Base-by-base conservation (phyloP, 2,329 filamentous ascomycete species). In the Colletotrichum agaves region DNA sequence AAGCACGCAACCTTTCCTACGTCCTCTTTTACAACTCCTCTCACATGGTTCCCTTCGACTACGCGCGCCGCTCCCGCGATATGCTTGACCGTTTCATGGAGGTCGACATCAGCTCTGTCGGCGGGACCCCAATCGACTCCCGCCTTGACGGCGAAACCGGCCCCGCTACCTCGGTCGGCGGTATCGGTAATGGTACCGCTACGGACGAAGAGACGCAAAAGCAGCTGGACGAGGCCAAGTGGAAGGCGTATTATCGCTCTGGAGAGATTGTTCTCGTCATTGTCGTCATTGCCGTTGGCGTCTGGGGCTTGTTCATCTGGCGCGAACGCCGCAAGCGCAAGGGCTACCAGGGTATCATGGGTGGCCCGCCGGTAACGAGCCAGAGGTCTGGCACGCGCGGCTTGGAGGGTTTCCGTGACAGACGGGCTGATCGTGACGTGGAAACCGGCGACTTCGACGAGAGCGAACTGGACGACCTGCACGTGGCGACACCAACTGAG, bases 41-140 rank as follows among this genome's bases (percentile, higher is more conserved):
- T 56, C 96, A 99, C 79, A 99, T 99, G 96, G 96, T 99, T 1
- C 97, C 96, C 1, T 98, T 96, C 75, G 95, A 99, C 79, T 92
- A 92, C 73, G 91, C 95, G 1, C 90, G 93, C 53, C 91, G 94
- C 69, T 92, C 90, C 19, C 89, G 95, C 69, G 96, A 98, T 78
- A 99, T 99, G 96, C 89, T 99, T 15, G 95, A 99, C 79, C 92
- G 96, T 44, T 97, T 99, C 81, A 93, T 98, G 87, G 88, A 89
- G 55, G 93, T 99, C 44, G 94, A 98, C 76, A 97, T 98, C 72
- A 91, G 88, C 73, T 91, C 88, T 75, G 97, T 98, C 71, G 95
- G 95, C 66, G 94, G 93, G 57, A 82, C 83, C 58, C 93, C 94
- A 0, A 87, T 90, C 1, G 92, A 97, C 78, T 94, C 90, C 65